A percentile compares a stretch with the other conserved stretches of the same genome.
These are phyloP conservation scores for Xerocomus amazonicus DNA, from an alignment of 1,284 basidiomycete genomes.

Conservation along the genomic window DNA sequence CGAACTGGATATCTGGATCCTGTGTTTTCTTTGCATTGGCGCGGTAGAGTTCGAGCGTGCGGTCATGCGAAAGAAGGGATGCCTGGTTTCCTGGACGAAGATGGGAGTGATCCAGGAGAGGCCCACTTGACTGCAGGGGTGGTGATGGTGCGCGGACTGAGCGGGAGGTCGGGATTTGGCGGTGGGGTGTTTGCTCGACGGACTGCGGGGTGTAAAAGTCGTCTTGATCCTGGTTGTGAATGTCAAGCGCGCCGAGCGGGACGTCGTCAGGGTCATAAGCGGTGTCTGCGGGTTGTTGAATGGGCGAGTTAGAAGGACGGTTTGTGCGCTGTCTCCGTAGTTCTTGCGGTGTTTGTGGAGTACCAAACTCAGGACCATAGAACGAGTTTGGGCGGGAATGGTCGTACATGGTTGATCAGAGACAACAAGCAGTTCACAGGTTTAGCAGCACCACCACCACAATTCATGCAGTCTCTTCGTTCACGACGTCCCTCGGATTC, in stretches of 20 bases:
- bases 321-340: constrained; percentile 18
- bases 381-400: constrained; percentile 36
- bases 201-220: constrained; percentile 38
- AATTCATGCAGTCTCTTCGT: constrained; percentile 59
- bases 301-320: constrained; percentile 23
- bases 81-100: constrained; percentile 91
- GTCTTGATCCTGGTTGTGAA: constrained; percentile 29
- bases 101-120: constrained; percentile 90
- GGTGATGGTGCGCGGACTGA: constrained; percentile 38
- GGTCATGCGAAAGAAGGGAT: constrained; percentile 88
- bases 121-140: constrained; percentile 51
- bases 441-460: constrained; percentile 12
- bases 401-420: constrained; percentile 32
- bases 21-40: constrained; percentile 98
- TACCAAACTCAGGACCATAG: constrained; percentile 32
- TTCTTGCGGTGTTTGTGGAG: constrained; percentile 3
- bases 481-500: constrained; percentile 53
- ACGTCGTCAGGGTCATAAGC: constrained; percentile 33
- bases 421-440: constrained; percentile 10
- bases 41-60: constrained; percentile 95
- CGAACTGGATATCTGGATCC: constrained; percentile 96
- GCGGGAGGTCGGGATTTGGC: constrained; percentile 35
- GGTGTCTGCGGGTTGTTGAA: constrained; percentile 31
- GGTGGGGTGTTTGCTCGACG: constrained; percentile 22
- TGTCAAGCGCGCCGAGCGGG: constrained; percentile 27